Evolutionary conservation across 495 filamentous ascomycete genomes (phyloP).

Genomic region (Achaetomiella virescens): DNA sequence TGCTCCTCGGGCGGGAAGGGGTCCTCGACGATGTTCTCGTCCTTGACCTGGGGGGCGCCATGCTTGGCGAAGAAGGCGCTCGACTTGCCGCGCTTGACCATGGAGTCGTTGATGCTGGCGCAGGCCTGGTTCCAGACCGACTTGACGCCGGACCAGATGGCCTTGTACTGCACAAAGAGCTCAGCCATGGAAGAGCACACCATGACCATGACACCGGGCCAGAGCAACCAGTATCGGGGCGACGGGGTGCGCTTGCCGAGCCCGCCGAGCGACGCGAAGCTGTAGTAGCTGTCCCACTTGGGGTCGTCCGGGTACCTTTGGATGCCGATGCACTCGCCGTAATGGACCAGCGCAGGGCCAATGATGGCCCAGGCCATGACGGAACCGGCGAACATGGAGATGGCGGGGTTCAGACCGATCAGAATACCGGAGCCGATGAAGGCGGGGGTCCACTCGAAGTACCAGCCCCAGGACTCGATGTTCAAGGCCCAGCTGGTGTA

Average conservation of each 20-base stretch:
- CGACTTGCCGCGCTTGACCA: slow-evolving; percentile 39
- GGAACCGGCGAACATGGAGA: slow-evolving; percentile 55
- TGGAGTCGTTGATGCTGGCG: slow-evolving; percentile 34
- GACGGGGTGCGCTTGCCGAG: slow-evolving; percentile 43
- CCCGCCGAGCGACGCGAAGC: slow-evolving; percentile 44
- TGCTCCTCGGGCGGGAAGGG: slow-evolving; percentile 48
- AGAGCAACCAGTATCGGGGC: slow-evolving; percentile 61
- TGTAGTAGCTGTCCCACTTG: slow-evolving; percentile 46
- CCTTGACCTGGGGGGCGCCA: slow-evolving; percentile 24
- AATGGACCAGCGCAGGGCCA: slow-evolving; percentile 54
- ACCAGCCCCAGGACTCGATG: slow-evolving; percentile 63
- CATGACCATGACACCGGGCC: slow-evolving; percentile 63
- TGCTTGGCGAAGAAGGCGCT: slow-evolving; percentile 43
- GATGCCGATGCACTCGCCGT: slow-evolving; percentile 45
- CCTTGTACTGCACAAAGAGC: slow-evolving; percentile 54
- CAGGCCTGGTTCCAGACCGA: slow-evolving; percentile 44
- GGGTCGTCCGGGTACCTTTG: slow-evolving; percentile 38
- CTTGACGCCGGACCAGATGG: slow-evolving; percentile 48
- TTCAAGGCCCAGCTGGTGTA: slow-evolving; percentile 50
- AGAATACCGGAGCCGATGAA: slow-evolving; percentile 63
- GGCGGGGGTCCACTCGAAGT: slow-evolving; percentile 57
- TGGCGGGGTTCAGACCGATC: slow-evolving; percentile 58
- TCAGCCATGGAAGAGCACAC: slow-evolving; percentile 56
- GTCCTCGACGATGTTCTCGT: slow-evolving; percentile 38
- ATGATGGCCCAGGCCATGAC: slow-evolving; percentile 61